Evolutionary conservation across 352 stramenopile genomes (phyloP).

Genomic region (Globisporangium megalacanthum): DNA sequence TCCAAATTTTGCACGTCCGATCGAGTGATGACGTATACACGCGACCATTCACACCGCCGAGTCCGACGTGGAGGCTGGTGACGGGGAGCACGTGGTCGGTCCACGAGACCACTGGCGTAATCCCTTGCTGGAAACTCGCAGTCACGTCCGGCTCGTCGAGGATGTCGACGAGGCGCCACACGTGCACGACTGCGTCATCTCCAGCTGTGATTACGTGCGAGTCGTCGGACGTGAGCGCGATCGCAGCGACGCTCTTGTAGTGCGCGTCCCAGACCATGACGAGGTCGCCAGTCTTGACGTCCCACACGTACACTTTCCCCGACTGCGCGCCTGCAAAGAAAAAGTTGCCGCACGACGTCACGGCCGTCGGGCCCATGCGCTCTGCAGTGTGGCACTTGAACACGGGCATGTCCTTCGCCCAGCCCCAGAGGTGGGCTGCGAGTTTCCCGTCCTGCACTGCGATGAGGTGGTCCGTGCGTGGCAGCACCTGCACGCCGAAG

Average conservation of each 20-base stretch:
- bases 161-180: constrained; percentile 69
- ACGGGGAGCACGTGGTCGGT: constrained; percentile 78
- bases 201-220: constrained; percentile 74
- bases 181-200: constrained; percentile 79
- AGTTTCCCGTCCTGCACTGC: constrained; percentile 67
- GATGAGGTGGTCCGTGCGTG: constrained; percentile 63
- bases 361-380: constrained; percentile 53
- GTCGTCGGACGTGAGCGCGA: constrained; percentile 65
- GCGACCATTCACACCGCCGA: constrained; percentile 58
- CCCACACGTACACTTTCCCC: constrained; percentile 84
- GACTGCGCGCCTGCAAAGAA: constrained; percentile 66
- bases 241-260: constrained; percentile 77
- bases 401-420: constrained; percentile 61
- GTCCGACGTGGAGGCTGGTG: constrained; percentile 60
- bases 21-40: constrained; percentile 76
- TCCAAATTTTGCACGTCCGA: constrained; percentile 77
- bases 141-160: constrained; percentile 54
- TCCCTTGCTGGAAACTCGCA: constrained; percentile 47
- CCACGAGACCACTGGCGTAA: constrained; percentile 56
- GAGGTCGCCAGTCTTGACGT: constrained; percentile 76
- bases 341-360: constrained; percentile 67
- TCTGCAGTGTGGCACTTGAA: constrained; percentile 77
- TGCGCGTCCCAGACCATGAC: constrained; percentile 79
- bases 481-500: constrained; percentile 45
- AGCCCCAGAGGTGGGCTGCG: constrained; percentile 54